Conservation (phyloP, 2,329 filamentous ascomycete genomes). For the Domatiomyces catenatus region DNA sequence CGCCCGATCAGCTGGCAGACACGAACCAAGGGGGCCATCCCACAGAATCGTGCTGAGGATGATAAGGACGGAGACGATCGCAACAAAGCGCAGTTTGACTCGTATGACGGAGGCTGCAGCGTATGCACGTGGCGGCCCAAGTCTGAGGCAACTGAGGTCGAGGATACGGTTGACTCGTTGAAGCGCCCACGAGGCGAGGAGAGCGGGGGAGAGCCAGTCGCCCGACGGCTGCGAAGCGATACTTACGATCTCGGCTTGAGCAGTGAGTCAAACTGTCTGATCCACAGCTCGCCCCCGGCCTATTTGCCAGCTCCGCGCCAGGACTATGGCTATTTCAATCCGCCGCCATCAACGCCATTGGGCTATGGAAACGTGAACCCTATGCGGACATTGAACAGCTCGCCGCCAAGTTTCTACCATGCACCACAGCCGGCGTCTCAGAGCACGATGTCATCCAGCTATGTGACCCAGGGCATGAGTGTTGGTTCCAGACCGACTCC, state of each 20-base stretch:
- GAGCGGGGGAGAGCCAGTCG: background rate
- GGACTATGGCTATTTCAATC: background rate
- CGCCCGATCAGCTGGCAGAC: constrained; percentile 2
- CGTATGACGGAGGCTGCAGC: constrained; percentile 2
- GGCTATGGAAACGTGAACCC: background rate
- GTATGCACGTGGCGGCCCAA: constrained; percentile 1
- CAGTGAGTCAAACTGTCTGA: background rate
- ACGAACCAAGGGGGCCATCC: background rate
- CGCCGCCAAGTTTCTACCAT: background rate
- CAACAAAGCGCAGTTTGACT: constrained; percentile 1
- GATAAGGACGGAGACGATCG: background rate
- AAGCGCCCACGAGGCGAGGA: background rate
- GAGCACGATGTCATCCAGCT: background rate
- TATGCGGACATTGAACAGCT: background rate
- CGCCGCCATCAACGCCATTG: background rate
- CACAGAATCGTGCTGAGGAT: background rate
- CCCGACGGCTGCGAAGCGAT: background rate
- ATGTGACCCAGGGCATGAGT: background rate
- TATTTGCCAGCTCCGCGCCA: background rate
- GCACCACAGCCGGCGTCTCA: background rate
- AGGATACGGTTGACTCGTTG: background rate
- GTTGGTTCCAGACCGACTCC: background rate
- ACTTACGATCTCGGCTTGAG: background rate
- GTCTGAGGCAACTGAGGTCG: background rate
- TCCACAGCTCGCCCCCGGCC: background rate